phyloP scores from a whole-genome alignment of 805 yeast species.

The Candida manassasensis region DNA sequence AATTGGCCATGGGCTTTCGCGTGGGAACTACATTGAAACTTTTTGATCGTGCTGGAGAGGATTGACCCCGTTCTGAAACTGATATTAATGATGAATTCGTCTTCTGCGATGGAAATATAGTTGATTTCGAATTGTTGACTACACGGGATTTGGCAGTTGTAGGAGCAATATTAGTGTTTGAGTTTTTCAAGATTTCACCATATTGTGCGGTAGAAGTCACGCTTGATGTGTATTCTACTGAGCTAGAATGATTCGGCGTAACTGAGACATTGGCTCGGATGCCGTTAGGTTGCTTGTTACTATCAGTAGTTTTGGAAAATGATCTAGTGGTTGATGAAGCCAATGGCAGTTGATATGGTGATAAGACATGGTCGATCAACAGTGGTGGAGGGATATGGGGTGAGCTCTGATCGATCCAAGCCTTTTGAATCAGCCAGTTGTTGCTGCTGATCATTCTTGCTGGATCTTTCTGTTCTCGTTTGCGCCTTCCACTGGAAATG shows the following conservation, averaged over 20 bases:
- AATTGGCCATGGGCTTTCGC: neutral
- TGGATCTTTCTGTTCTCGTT: neutral
- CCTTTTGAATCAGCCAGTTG: slow-evolving; percentile 14
- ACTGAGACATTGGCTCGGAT: too few relatives aligned
- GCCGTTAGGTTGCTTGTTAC: too few relatives aligned
- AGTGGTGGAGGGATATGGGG: slow-evolving; percentile 11
- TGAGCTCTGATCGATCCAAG: slow-evolving; percentile 13
- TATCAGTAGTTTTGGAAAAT: too few relatives aligned
- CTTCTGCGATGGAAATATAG: neutral
- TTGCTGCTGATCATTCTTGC: slow-evolving; percentile 7
- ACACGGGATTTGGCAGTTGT: neutral
- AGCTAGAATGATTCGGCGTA: too few relatives aligned
- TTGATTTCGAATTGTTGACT: neutral
- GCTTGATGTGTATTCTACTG: too few relatives aligned
- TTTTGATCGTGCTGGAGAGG: neutral
- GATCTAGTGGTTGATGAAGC: too few relatives aligned
- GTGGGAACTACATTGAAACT: neutral
- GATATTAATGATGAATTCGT: neutral
- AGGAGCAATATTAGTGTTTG: neutral
- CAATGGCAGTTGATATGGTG: neutral
- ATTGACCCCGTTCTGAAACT: neutral
- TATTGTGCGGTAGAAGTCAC: too few relatives aligned
- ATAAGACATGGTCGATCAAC: neutral
- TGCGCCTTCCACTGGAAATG: slow-evolving; percentile 1
- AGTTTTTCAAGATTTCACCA: too few relatives aligned